Percentiles rank a stretch among this genome's conserved stretches.
Conservation (phyloP, 2,329 filamentous ascomycete genomes). For the Trichophaea hybrida region DNA sequence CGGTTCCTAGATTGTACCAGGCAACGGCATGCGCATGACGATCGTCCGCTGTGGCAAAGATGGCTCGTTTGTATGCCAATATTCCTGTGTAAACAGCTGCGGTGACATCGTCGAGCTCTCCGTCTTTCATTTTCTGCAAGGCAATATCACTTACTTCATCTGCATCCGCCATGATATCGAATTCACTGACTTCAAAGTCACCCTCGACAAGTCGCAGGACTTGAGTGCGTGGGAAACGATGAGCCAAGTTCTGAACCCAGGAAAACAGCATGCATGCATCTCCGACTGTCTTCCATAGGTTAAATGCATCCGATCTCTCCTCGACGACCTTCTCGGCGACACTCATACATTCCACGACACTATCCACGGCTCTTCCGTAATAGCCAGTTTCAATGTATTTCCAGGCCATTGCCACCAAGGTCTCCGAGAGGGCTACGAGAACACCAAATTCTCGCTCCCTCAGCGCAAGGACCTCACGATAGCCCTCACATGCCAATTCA, state of each 20-base stretch:
- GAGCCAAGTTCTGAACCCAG: conserved; percentile 53
- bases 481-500: conserved; percentile 64
- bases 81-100: conserved; percentile 57
- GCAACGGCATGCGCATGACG: conserved; percentile 83
- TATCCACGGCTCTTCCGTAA: conserved; percentile 66
- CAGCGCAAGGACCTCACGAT: conserved; percentile 54
- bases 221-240: conserved; percentile 46
- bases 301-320: conserved; percentile 59
- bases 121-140: conserved; percentile 8
- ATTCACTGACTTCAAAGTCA: conserved; percentile 40
- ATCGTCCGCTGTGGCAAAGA: conserved; percentile 58
- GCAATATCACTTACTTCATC: conserved; percentile 45
- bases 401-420: conserved; percentile 67
- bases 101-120: conserved; percentile 40
- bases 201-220: conserved; percentile 46
- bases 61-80: conserved; percentile 73
- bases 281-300: conserved; percentile 84
- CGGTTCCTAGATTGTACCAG: conserved; percentile 94
- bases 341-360: conserved; percentile 53
- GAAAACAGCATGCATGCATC: conserved; percentile 80
- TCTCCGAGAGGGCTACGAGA: conserved; percentile 73
- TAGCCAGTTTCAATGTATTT: conserved; percentile 65
- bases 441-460: conserved; percentile 71
- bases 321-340: conserved; percentile 50
- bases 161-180: conserved; percentile 50